These are phyloP conservation scores for Phytophthora hybrid DNA, from an alignment of 352 stramenopile species.

Conservation along the genomic window DNA sequence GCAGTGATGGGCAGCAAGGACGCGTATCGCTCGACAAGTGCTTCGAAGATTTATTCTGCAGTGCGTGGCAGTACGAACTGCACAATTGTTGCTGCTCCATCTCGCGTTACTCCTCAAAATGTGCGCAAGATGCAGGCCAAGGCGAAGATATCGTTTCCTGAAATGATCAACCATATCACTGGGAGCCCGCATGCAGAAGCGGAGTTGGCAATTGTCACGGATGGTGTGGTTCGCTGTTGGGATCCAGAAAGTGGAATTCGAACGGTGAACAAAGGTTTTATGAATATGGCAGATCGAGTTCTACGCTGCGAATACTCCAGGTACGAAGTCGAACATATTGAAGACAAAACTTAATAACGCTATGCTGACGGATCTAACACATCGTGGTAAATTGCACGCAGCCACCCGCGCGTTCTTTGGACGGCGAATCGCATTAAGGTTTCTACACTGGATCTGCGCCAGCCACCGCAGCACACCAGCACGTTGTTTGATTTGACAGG, in stretches of 20 bases:
- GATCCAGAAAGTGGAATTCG: constrained; percentile 54
- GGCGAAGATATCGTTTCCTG: constrained; percentile 59
- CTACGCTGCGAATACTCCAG: constrained; percentile 78
- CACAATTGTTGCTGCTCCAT: constrained; percentile 45
- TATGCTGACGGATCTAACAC: background rate
- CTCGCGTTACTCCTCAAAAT: constrained; percentile 23
- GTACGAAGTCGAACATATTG: constrained; percentile 33
- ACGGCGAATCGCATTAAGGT: constrained; percentile 52
- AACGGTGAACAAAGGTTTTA: constrained; percentile 32
- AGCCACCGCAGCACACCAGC: constrained; percentile 37
- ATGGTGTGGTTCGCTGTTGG: constrained; percentile 65
- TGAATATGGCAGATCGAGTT: constrained; percentile 45
- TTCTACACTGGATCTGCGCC: constrained; percentile 59
- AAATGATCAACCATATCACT: constrained; percentile 67
- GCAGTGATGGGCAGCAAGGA: constrained; percentile 58
- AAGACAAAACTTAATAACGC: background rate
- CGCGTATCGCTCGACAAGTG: constrained; percentile 46
- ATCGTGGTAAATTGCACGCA: constrained; percentile 25
- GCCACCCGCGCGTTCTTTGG: constrained; percentile 81
- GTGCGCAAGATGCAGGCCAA: constrained; percentile 47
- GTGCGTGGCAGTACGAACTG: constrained; percentile 56
- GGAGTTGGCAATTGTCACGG: constrained; percentile 65
- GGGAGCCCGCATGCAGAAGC: constrained; percentile 71
- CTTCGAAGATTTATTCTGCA: constrained; percentile 44
- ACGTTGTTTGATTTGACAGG: constrained; percentile 64